phyloP scores from a whole-genome alignment of 352 stramenopile species.

The Pythium brachiatum region DNA sequence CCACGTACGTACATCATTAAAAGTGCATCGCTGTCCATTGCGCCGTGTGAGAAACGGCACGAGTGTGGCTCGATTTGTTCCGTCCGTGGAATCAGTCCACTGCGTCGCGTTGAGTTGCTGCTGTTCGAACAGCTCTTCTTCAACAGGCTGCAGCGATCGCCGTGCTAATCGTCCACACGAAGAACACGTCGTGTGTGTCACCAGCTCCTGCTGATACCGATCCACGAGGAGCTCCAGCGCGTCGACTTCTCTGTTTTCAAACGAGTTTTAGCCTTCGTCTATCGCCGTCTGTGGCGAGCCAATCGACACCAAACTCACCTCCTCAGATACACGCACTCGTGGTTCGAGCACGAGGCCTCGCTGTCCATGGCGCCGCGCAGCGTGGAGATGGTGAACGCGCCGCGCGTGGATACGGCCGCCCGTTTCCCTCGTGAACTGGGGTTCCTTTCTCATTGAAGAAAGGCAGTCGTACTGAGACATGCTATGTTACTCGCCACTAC shows the following conservation, averaged over 20 bases:
- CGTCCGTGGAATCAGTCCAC: constrained; percentile 18
- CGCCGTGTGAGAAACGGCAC: constrained; percentile 27
- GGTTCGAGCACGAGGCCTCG: not conserved
- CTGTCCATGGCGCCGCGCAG: not conserved
- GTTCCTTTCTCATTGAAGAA: constrained; percentile 9
- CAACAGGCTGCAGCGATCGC: constrained; percentile 13
- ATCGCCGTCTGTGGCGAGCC: not conserved
- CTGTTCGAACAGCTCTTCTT: constrained; percentile 58
- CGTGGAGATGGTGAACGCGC: not conserved
- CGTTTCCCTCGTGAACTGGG: constrained; percentile 1
- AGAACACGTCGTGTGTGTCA: not conserved
- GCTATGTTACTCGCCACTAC: constrained; percentile 15
- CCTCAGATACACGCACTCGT: not conserved
- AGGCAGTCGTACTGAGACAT: not conserved
- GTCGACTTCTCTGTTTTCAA: constrained; percentile 41
- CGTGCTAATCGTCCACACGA: not conserved
- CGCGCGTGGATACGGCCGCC: constrained; percentile 5
- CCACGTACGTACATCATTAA: constrained; percentile 35
- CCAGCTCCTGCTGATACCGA: constrained; percentile 59
- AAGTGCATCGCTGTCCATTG: constrained; percentile 34
- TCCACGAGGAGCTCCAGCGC: constrained; percentile 59
- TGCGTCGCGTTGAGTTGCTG: constrained; percentile 38
- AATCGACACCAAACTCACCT: not conserved
- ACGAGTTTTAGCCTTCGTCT: not conserved
- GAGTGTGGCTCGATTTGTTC: constrained; percentile 13